Evolutionary conservation across 768 basidiomycete genomes (phyloP).

Genomic region (Boletus rubescentipes): DNA sequence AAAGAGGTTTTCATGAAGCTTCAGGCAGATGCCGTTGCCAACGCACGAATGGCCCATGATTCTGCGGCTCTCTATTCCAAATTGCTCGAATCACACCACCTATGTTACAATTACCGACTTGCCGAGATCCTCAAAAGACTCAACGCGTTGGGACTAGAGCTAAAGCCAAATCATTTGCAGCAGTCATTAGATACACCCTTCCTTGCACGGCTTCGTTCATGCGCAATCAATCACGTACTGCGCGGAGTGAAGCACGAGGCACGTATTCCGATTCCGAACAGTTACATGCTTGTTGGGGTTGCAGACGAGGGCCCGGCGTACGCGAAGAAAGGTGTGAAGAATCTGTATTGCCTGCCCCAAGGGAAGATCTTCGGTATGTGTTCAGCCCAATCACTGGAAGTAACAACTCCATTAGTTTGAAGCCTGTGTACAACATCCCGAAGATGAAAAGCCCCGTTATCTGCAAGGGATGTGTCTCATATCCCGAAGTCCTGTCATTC

Average conservation of each 20-base stretch:
- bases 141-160: slow-evolving; percentile 45
- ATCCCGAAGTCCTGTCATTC: slow-evolving; percentile 70
- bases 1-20: slow-evolving; percentile 57
- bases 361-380: slow-evolving; percentile 67
- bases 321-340: slow-evolving; percentile 41
- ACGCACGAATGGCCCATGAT: slow-evolving; percentile 59
- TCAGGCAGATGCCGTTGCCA: slow-evolving; percentile 57
- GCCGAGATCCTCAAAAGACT: slow-evolving; percentile 51
- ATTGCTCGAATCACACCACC: slow-evolving; percentile 48
- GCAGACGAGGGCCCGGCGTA: slow-evolving; percentile 82
- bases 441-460: slow-evolving; percentile 49
- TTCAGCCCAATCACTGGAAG: not conserved
- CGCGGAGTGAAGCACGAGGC: slow-evolving; percentile 76
- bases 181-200: slow-evolving; percentile 54
- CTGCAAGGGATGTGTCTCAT: slow-evolving; percentile 62
- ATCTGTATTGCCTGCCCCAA: slow-evolving; percentile 53
- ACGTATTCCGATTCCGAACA: slow-evolving; percentile 66
- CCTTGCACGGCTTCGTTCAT: slow-evolving; percentile 53
- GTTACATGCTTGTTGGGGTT: slow-evolving; percentile 73
- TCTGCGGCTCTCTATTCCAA: slow-evolving; percentile 47
- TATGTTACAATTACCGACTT: slow-evolving; percentile 50
- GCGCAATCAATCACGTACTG: slow-evolving; percentile 62
- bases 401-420: not conserved
- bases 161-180: slow-evolving; percentile 37
- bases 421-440: slow-evolving; percentile 62